Evolutionary conservation across 441 rosid species (phyloP).

Genomic region (Heliophila coronopifolia): DNA sequence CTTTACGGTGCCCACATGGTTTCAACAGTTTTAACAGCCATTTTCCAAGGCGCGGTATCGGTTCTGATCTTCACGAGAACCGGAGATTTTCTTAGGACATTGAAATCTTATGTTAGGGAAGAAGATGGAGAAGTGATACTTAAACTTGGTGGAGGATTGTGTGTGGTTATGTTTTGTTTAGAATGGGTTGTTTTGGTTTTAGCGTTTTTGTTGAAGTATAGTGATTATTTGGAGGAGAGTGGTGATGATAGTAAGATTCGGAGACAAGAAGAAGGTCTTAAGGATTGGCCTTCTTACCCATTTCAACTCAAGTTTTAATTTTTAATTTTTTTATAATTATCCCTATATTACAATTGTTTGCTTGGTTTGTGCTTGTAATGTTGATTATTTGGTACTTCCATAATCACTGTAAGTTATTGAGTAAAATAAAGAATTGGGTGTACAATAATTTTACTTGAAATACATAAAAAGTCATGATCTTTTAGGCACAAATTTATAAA

Average conservation of each 20-base stretch:
- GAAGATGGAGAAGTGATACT: constrained; percentile 71
- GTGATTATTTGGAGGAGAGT: constrained; percentile 55
- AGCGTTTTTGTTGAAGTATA: constrained; percentile 76
- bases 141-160: constrained; percentile 71
- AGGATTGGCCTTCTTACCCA: constrained; percentile 78
- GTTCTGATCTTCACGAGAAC: constrained; percentile 70
- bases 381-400: background rate
- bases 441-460: background rate
- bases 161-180: constrained; percentile 62
- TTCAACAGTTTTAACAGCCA: constrained; percentile 66
- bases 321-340: background rate
- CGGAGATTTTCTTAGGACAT: constrained; percentile 41
- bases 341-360: background rate
- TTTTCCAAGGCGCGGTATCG: constrained; percentile 79
- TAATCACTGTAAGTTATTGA: too few relatives aligned
- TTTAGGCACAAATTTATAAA: background rate
- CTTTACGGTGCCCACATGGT: constrained; percentile 79
- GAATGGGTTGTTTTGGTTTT: constrained; percentile 79
- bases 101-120: constrained; percentile 73
- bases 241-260: constrained; percentile 29
- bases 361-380: constrained; percentile 1
- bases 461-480: background rate
- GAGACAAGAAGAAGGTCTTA: constrained; percentile 53
- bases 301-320: constrained; percentile 51
- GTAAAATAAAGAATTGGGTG: background rate